Base-by-base conservation (phyloP, 2,329 filamentous ascomycete species). In the Arthrobotrys conoides region DNA sequence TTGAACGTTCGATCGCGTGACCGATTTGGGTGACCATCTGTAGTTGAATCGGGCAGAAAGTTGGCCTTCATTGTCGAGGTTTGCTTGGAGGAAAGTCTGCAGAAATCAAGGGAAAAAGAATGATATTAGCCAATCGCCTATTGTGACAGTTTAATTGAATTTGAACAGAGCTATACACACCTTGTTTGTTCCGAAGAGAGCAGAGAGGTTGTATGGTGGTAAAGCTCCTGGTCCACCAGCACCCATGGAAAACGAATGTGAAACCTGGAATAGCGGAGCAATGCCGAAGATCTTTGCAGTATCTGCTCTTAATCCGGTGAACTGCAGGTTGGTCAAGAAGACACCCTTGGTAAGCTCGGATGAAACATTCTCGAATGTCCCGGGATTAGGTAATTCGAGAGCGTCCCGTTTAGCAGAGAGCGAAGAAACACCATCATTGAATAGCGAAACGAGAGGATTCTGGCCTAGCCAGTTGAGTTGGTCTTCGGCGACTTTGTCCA, bases 341-440 rank as follows among this genome's bases (percentile, higher is more conserved):
- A 97, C 94, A 89, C 97, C 94, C 86, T 94, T 94, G 87, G 96
- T 92, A 80, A 97, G 94, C 87, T 99, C 96, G 84, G 92, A 91
- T 82, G 92, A 90, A 84, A 97, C 91, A 84, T 91, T 91, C 86
- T 99, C 96, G 82, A 97, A 91, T 66, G 92, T 94, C 83, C 96
- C 96, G 48, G 96, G 96, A 86, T 98, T 98, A 82, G 91, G 89
- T 82, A 99, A 88, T 80, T 94, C 95, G 81, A 99, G 89, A 86
- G 92, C 92, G 82, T 91, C 92, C 87, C 96, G 92, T 86, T 93
- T 90, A 83, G 96, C 92, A 80, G 91, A 91, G 85, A 98, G 96
- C 68, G 91, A 89, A 83, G 88, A 89, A 86, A 96, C 92, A 85
- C 90, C 91, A 88, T 97, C 92, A 85, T 90, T 89, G 82, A 97